Evolutionary conservation across 2,329 filamentous ascomycete genomes (phyloP), one percentile per base, ranked within the genome.

Genomic region (Venturia carpophila): DNA sequence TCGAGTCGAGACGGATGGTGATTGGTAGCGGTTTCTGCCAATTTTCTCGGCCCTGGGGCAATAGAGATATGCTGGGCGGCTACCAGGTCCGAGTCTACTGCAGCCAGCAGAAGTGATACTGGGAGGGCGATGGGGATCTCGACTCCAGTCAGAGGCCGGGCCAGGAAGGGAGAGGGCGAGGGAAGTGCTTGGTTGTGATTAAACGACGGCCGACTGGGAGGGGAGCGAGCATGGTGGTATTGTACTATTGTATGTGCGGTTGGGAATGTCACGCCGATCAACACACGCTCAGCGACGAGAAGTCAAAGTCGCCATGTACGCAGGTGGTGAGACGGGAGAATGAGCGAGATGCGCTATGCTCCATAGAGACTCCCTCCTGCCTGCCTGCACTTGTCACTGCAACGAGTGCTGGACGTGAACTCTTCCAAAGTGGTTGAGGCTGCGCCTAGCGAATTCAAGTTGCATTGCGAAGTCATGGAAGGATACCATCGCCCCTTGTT

Each of bases 341-440:
- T 58, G 52, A 58, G 52, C 52, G 52, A 58, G 52, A 58, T 58
- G 52, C 52, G 52, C 52, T 58, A 37, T 58, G 21, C 52, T 37
- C 7, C 6, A 37, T 34, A 1, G 52, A 58, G 52, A 4, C 27
- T 37, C 24, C 30, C 30, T 58, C 30, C 52, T 58, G 52, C 27
- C 52, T 37, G 52, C 52, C 6, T 55, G n/a, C n/a, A n/a, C n/a
- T 30, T 5, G 52, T 37, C 27, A 37, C 52, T 56, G 15, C 43
- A 9, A 47, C 43, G 5, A n/a, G n/a, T n/a, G n/a, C n/a, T n/a
- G n/a, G n/a, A n/a, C n/a, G n/a, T n/a, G n/a, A n/a, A n/a, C n/a
- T n/a, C n/a, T n/a, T 17, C 6, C 43, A 19, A 17, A 5, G 43
- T 43, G 42, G 42, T 19, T 45, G 42, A 45, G 42, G 19, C 15